Percentiles rank a stretch among this genome's conserved stretches.
Conservation (phyloP, 177 flowering plant genomes). For the Vitis hybrid region DNA sequence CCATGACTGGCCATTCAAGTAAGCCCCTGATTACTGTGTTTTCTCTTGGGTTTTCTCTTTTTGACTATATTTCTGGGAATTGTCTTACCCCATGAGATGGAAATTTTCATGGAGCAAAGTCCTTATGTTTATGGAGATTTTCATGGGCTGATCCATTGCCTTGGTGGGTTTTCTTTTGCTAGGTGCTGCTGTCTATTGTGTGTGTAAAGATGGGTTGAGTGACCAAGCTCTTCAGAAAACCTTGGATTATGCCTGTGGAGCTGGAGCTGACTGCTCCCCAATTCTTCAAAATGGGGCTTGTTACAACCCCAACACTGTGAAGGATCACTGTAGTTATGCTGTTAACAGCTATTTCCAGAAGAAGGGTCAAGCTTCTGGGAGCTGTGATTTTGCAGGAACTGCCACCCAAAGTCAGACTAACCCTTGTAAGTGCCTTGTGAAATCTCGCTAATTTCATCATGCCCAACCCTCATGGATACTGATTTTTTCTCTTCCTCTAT, state of each 20-base stretch:
- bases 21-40: constrained; percentile 15
- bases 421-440: constrained; percentile 37
- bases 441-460: background rate
- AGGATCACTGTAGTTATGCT: constrained; percentile 68
- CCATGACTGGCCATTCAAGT: constrained; percentile 52
- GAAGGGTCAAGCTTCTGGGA: constrained; percentile 35
- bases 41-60: background rate
- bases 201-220: constrained; percentile 53
- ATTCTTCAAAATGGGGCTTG: constrained; percentile 60
- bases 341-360: constrained; percentile 78
- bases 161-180: background rate
- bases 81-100: background rate
- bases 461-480: background rate
- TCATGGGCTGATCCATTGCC: background rate
- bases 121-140: background rate
- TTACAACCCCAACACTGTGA: constrained; percentile 65
- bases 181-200: constrained; percentile 58
- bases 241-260: constrained; percentile 82
- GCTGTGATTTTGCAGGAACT: constrained; percentile 63
- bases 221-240: constrained; percentile 47
- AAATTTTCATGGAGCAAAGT: background rate
- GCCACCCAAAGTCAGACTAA: constrained; percentile 29
- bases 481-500: background rate
- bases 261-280: constrained; percentile 67
- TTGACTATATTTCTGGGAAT: background rate